Base-by-base conservation (phyloP, 1,284 basidiomycete genomes). In the Ustilago cynodontis region DNA sequence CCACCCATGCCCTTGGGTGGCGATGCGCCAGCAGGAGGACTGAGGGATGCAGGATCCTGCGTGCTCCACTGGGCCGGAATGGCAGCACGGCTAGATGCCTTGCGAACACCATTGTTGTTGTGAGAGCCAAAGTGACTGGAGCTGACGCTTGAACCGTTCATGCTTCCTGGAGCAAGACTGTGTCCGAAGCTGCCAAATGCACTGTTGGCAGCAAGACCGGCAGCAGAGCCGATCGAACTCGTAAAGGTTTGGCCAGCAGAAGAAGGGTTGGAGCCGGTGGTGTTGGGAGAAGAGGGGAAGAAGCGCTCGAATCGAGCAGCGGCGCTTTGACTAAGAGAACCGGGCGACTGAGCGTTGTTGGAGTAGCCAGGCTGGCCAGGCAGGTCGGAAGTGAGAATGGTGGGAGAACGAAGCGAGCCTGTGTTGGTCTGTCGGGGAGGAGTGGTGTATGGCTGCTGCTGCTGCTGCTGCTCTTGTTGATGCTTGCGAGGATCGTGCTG, bases 231-330 rank as follows among this genome's bases (percentile, higher is more conserved):
- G 9, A 72, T 59, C 13, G 64, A 70, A 45, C 65, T 66, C 43
- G 72, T 66, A 37, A 71, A 74, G 22, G 64, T 72, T n/a, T 65
- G 65, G 45, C 61, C 63, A 13, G 78, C 57, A 24, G 62, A 64
- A 8, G 76, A 71, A 41, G 71, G 62, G 37, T 71, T 67, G 47
- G 68, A 69, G 28, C 57, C 26, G 51, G 71, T 50, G 33, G 65
- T 54, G 26, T 60, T 60, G 59, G 72, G 66, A 13, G 76, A 70
- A 33, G 76, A 68, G 33, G 68, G 71, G 54, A 83, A 83, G 69
- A 83, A 82, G 35, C 82, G 77, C 55, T 83, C 82, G 45, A 83
- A 83, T 14, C 82, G 66, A 20, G 82, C 79, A 11, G 82, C 78
- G 10, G 80, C 82, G 24, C 76, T 80, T 16, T 81, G 74, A 18